Conservation (phyloP, 164 flowering plant genomes). For the Santalum album region DNA sequence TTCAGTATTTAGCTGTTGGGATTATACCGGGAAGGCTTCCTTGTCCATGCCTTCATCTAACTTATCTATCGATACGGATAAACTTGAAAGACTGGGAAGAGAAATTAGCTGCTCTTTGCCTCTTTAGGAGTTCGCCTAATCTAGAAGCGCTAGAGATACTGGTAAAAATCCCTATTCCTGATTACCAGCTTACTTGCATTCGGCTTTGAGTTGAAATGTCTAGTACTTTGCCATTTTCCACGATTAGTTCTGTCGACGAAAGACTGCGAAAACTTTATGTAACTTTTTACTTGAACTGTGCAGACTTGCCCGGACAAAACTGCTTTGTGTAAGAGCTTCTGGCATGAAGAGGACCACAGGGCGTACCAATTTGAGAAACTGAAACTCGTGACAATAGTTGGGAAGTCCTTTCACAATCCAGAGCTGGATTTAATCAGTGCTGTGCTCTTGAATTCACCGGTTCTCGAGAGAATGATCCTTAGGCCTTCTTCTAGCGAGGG, state of each 20-base stretch:
- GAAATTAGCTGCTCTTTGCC: constrained; percentile 28
- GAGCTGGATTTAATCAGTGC: constrained; percentile 41
- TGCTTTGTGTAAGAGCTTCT: constrained; percentile 4
- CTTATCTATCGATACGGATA: constrained; percentile 33
- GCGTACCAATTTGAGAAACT: constrained; percentile 23
- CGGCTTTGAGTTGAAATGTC: too few relatives aligned
- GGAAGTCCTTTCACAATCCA: constrained; percentile 19
- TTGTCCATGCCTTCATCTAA: constrained; percentile 25
- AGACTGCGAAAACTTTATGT: too few relatives aligned
- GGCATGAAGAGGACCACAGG: constrained; percentile 18
- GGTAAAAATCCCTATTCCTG: too few relatives aligned
- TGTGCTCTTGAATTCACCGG: constrained; percentile 40
- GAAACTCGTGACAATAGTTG: constrained; percentile 24
- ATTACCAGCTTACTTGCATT: too few relatives aligned
- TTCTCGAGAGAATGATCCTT: constrained; percentile 41
- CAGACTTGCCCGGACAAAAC: constrained; percentile 35
- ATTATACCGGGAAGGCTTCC: constrained; percentile 28
- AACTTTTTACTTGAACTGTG: neutral
- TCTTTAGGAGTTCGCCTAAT: constrained; percentile 40
- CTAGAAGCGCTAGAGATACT: constrained; percentile 36
- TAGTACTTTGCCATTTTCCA: too few relatives aligned
- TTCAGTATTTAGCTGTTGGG: constrained; percentile 43
- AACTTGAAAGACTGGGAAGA: constrained; percentile 28
- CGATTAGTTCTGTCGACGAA: too few relatives aligned
- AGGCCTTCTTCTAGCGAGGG: constrained; percentile 22